Evolutionary conservation across 495 filamentous ascomycete species (phyloP), one percentile per base, ranked within the genome.

Genomic region (Talaromyces borbonicus): DNA sequence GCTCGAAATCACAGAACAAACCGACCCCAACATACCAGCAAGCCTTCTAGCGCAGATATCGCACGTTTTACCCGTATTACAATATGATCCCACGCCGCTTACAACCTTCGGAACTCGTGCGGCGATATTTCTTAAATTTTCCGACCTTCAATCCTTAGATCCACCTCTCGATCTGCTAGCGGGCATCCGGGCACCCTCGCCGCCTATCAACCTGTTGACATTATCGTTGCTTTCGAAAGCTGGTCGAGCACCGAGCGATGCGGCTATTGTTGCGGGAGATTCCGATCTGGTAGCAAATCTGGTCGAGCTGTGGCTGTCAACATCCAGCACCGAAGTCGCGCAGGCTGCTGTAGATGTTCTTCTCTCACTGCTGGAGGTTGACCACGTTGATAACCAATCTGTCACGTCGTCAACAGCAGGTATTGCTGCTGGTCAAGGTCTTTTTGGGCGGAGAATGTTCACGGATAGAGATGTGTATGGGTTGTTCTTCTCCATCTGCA

Each of bases 151-250:
- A 20, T 54, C 67, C 5, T 49, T 76, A 29, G 46, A 71, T 3
- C 73, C 73, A 29, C 59, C 71, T 2, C 59, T 73, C 20, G 55
- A 74, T 39, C 67, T 77, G 38, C 47, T 64, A 40, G 68, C 69
- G 19, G 73, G 72, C 6, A 72, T 88, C 37, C 63, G 66, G 31
- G 77, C 80, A 3, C 74, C 80, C 0, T 74, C 78, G 2, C 67
- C 73, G 12, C 74, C 81, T 0, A 77, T 84, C 54, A 88, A 90
- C 54, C 54, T 81, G 8, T 72, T 90, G 15, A 82, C 77, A 44
- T 71, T 94, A 22, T 68, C 74, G 2, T 59, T 94, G 43, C 62
- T 95, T 37, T 71, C 74, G 49, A 94, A 93, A 55, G 88, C 87
- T 8, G 69, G 77, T 18, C 51, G 63, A 8, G 60, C 61, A 18